Evolutionary conservation across 2,329 filamentous ascomycete species (phyloP).

Genomic region (Cercospora beticola): DNA sequence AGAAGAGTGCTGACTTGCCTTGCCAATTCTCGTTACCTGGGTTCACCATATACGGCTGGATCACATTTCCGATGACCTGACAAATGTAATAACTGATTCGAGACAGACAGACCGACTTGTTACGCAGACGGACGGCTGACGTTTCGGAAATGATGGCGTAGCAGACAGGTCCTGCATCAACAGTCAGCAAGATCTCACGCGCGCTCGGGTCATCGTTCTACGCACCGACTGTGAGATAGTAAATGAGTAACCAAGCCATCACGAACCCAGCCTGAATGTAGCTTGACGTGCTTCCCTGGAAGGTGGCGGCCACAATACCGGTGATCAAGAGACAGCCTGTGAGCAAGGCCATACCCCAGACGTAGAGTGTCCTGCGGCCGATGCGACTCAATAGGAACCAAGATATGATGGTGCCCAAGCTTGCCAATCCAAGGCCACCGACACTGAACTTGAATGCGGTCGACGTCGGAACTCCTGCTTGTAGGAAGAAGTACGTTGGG

Average conservation of each 20-base stretch:
- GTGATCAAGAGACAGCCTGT: constrained; percentile 32
- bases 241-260: constrained; percentile 30
- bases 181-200: neutral
- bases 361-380: constrained; percentile 40
- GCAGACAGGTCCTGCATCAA: constrained; percentile 34
- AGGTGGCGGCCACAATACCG: constrained; percentile 27
- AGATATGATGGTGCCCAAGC: constrained; percentile 35
- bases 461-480: constrained; percentile 36
- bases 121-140: constrained; percentile 33
- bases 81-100: constrained; percentile 36
- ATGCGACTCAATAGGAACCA: constrained; percentile 38
- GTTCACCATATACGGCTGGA: constrained; percentile 42
- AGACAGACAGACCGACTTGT: constrained; percentile 34
- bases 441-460: constrained; percentile 30
- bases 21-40: constrained; percentile 34
- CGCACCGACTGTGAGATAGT: constrained; percentile 29
- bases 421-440: constrained; percentile 31
- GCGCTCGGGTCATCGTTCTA: no score
- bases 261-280: constrained; percentile 40
- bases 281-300: constrained; percentile 19
- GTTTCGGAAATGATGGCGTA: constrained; percentile 38
- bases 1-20: constrained; percentile 45
- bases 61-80: constrained; percentile 37
- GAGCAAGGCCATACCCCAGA: constrained; percentile 33
- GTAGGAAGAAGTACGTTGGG: constrained; percentile 39